These are phyloP conservation scores for Pleurotus giganteus DNA, from an alignment of 768 basidiomycete genomes.

Conservation along the genomic window DNA sequence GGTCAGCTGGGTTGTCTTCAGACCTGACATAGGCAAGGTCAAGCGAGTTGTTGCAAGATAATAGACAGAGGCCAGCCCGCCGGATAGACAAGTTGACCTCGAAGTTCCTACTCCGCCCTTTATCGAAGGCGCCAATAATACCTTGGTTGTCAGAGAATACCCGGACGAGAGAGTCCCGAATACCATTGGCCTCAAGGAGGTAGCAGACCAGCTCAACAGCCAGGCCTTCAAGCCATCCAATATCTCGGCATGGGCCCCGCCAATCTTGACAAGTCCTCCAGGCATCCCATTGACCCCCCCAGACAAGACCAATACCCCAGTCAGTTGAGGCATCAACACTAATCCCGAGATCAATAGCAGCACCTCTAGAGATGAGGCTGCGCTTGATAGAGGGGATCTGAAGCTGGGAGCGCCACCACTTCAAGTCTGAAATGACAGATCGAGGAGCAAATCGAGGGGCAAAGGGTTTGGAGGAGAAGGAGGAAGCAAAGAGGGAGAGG, in stretches of 20 bases:
- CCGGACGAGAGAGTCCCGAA: conserved; percentile 13
- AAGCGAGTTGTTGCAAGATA: conserved; percentile 16
- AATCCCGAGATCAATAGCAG: conserved; percentile 18
- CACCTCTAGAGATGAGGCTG: conserved; percentile 1
- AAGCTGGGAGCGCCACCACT: conserved; percentile 6
- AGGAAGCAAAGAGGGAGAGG: conserved; percentile 9
- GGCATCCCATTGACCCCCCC: conserved; percentile 25
- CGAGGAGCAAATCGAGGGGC: conserved; percentile 2
- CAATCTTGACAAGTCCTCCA: conserved; percentile 19
- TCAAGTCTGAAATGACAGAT: conserved; percentile 11
- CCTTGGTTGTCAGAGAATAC: conserved; percentile 24
- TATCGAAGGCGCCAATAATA: conserved; percentile 19
- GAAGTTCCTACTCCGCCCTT: conserved; percentile 18
- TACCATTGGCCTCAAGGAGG: not conserved
- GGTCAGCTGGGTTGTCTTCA: conserved; percentile 28
- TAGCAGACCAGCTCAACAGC: conserved; percentile 3
- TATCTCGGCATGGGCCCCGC: conserved; percentile 2
- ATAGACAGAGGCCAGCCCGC: conserved; percentile 13
- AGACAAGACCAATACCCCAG: conserved; percentile 36
- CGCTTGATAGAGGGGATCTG: conserved; percentile 13
- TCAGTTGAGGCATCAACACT: conserved; percentile 29
- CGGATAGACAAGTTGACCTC: conserved; percentile 19
- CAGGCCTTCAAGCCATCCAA: conserved; percentile 10
- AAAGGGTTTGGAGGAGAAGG: conserved; percentile 5
- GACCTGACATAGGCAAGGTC: conserved; percentile 23